Evolutionary conservation across 768 basidiomycete genomes (phyloP).

Genomic region (Mycena crocata): DNA sequence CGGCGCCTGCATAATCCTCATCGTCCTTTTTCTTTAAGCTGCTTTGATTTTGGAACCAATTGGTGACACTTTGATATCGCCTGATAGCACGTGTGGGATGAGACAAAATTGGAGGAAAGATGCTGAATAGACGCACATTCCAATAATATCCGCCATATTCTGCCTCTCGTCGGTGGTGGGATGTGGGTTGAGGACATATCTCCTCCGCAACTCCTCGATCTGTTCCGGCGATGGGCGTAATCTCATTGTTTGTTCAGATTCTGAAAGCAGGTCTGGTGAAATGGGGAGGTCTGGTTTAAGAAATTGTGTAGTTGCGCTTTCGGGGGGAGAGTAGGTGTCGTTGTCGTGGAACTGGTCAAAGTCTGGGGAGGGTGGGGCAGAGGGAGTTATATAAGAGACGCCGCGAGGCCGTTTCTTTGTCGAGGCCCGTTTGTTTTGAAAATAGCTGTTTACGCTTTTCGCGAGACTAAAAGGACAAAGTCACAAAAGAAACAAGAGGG

Average conservation of each 20-base stretch:
- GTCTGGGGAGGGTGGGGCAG: constrained; percentile 2
- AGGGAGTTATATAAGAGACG: constrained; percentile 15
- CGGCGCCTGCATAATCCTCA: constrained; percentile 40
- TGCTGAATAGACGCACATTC: constrained; percentile 68
- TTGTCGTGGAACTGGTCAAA: background rate
- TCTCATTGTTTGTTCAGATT: constrained; percentile 7
- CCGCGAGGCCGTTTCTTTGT: constrained; percentile 74
- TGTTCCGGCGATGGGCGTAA: constrained; percentile 60
- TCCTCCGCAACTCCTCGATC: constrained; percentile 74
- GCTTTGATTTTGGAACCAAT: constrained; percentile 90
- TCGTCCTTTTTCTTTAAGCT: constrained; percentile 80
- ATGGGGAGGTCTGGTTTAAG: constrained; percentile 6
- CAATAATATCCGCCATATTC: constrained; percentile 72
- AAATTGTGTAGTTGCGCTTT: background rate
- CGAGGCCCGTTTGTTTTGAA: constrained; percentile 87
- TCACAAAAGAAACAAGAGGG: constrained; percentile 25
- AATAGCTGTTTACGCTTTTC: constrained; percentile 89
- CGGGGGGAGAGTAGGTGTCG: background rate
- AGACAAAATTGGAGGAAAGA: constrained; percentile 41
- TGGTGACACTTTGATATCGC: constrained; percentile 83
- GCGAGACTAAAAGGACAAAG: constrained; percentile 65
- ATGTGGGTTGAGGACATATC: constrained; percentile 72
- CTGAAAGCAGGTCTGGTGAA: constrained; percentile 6
- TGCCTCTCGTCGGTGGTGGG: constrained; percentile 69
- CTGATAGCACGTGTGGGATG: constrained; percentile 49